These are phyloP conservation scores for Daedaleopsis sinensis DNA, from an alignment of 768 basidiomycete genomes.

Conservation along the genomic window DNA sequence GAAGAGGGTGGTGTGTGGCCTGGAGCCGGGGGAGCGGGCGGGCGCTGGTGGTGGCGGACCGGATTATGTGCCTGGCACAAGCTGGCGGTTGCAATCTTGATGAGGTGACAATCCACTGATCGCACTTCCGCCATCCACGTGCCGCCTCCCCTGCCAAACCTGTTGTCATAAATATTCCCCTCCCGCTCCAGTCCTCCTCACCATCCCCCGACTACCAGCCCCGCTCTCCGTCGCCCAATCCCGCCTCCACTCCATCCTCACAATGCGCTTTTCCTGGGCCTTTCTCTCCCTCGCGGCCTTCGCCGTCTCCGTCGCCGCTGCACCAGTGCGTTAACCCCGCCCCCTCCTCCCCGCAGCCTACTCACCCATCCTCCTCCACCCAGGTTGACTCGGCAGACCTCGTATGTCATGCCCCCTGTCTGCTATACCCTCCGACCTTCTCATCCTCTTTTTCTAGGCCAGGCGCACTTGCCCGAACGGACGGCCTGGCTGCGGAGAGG, in stretches of 20 bases:
- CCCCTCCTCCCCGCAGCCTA: not conserved
- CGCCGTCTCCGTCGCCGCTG: slow-evolving; percentile 26
- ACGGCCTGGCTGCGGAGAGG: not conserved
- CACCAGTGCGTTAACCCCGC: slow-evolving; percentile 20
- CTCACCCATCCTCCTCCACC: not conserved
- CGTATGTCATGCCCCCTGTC: slow-evolving; percentile 11
- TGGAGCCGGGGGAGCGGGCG: slow-evolving; percentile 1
- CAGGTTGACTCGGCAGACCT: slow-evolving; percentile 9
- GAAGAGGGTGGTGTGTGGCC: not conserved
- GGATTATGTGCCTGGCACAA: slow-evolving; percentile 18
- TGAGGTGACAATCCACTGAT: slow-evolving; percentile 22
- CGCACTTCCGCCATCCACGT: slow-evolving; percentile 7
- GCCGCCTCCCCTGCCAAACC: slow-evolving; percentile 14
- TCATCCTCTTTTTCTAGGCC: not conserved
- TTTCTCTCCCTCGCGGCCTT: slow-evolving; percentile 27
- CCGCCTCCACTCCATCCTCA: not conserved
- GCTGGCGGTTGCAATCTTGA: slow-evolving; percentile 13
- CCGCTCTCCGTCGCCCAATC: not conserved
- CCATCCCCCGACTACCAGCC: slow-evolving; percentile 4
- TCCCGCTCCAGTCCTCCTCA: slow-evolving; percentile 1
- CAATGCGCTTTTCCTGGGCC: slow-evolving; percentile 25
- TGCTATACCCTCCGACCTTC: not conserved
- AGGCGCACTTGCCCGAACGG: slow-evolving; percentile 3
- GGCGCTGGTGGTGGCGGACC: slow-evolving; percentile 1
- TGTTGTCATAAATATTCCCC: slow-evolving; percentile 15